Evolutionary conservation across 2,329 filamentous ascomycete genomes (phyloP), one percentile per base, ranked within the genome.

Genomic region (Diaporthe batatas): DNA sequence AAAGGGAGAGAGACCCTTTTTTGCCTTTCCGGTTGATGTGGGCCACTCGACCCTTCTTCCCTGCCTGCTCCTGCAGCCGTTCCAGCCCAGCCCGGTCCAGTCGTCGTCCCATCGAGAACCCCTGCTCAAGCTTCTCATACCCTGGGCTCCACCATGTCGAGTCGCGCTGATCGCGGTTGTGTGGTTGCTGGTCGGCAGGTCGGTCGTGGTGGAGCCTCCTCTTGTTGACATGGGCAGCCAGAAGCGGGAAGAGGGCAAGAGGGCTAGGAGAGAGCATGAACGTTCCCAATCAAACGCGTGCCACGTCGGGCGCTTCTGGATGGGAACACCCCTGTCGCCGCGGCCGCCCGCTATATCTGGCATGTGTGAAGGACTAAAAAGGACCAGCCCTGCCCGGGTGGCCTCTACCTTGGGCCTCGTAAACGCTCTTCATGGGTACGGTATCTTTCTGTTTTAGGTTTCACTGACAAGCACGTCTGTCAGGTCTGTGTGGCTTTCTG

Each of bases 211-310:
- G 62, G 62, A 21, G 44, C 44, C 8, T 49, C 14, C 5, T 21
- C 23, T 65, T 65, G 59, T 65, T 65, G 59, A 65, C 59, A 65
- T 65, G 59, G n/a, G 42, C 59, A 16, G 42, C 25, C 29, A 11
- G 53, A 39, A 34, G 36, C 10, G 47, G 25, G 12, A 54, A 39
- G 39, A 42, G 36, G 4, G 8, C 18, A n/a, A 29, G 16, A 29
- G 23, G 23, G 32, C 18, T 14, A 42, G 14, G 14, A 47, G 6
- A 47, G 12, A 47, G 70, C 70, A 73, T 74, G 65, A 73, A 73
- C 11, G 21, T 72, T 58, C 25, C 73, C 71, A 74, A 72, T 72
- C 70, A 74, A 70, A 67, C 42, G 53, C 36, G 64, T 67, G 49
- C 32, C 34, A 47, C 57, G 39, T 36, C 29, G 42, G 32, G 39